Base-by-base conservation (phyloP, 176 grass and related monocot species). In the Oryza brachyantha region DNA sequence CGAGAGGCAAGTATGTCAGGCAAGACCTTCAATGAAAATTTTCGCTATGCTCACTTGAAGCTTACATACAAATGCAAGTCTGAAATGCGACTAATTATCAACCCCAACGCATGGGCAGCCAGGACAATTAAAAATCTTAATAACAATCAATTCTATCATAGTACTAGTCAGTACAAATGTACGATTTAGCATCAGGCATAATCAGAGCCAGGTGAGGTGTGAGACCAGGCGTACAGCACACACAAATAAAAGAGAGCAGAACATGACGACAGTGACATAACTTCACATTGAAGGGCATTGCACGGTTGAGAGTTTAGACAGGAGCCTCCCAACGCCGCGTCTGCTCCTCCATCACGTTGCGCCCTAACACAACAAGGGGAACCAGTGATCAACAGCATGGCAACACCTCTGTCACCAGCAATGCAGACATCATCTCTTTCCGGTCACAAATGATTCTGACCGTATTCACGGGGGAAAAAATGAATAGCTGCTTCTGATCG, bases 241-340 rank as follows among this genome's bases (percentile, higher is more conserved):
- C 68, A 27, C 17, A 14, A 52, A 72, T 32, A 48, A 72, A 31
- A 21, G 43, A 72, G 45, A 72, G 70, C 28, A 73, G 29, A 28
- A 73, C 45, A 61, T 8, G 19, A 29, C 28, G 45, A 35, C 28
- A 54, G 27, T 36, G 7, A 16, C 43, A 74, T 54, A 58, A 74
- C 55, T 74, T 74, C 50, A 38, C 72, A 74, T 58, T 52, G 0
- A 59, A 37, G 21, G 11, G 73, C 35, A 40, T 66, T 25, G 75
- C 75, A 78, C 29, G 61, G 61, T 28, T 29, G 16, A 75, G 71
- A 32, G 39, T 27, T 28, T 16, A 61, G 71, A n/a, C 71, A 74
- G 29, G 46, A 9, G 37, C 73, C 3, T 39, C 64, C n/a, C 19
- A 52, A 52, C 19, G 19, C 48, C 7, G 48, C 9, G 10, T n/a